Evolutionary conservation across 164 flowering plant genomes (phyloP), one percentile per base, ranked within the genome.

Genomic region (Buxus sempervirens): DNA sequence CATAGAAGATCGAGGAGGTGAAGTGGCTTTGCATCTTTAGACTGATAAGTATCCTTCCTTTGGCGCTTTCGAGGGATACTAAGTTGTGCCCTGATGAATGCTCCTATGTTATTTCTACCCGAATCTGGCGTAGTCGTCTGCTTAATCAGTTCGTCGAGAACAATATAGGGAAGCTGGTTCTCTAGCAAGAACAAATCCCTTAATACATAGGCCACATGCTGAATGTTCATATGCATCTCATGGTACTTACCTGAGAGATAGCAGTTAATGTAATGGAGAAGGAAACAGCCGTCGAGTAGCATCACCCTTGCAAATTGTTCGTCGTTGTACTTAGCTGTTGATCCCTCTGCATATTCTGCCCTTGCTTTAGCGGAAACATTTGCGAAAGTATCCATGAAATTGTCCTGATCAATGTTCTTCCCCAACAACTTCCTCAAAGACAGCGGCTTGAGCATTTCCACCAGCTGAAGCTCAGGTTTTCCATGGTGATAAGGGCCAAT

Each of bases 141-240:
- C 15, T 21, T 9, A 13, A 38, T 36, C 23, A 61, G n/a, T 18
- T 0, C 24, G 10, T 42, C 27, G 54, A 61, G 64, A 8, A 62
- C 65, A 21, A 9, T 5, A 38, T 41, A 62, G 4, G 65, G 65
- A 22, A 62, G 65, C 23, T 62, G 65, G 18, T 62, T 62, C 54
- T 62, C 65, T 28, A 62, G 8, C 65, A 62, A 62, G 65, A 62
- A 21, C 65, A 62, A 62, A 20, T 62, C 65, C 54, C 18, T n/a
- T 16, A 0, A 15, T 15, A 38, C 49, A 38, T 28, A 61, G 13
- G 24, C 48, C 0, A 32, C 24, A 20, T 61, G 13, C 9, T 61
- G 63, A 15, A 10, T 1, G 51, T 45, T 45, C 14, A 45, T 45
- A 10, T 10, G 5, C 51, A 45, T 10, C 16, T 45, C 18, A 15